Conservation (phyloP, 2,329 filamentous ascomycete species). For the Penicillium polonicum region DNA sequence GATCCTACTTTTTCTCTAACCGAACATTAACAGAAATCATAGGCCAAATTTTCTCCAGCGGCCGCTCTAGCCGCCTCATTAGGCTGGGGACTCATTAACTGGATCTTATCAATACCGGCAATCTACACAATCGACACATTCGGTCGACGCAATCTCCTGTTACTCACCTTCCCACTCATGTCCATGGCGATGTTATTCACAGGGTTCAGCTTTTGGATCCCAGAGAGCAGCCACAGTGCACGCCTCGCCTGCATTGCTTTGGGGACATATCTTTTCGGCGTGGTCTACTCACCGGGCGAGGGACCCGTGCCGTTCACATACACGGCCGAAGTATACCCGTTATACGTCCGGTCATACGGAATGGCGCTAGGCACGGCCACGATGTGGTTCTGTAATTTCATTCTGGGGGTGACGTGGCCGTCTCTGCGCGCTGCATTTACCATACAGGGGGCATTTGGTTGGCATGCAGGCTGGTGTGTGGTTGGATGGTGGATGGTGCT, state of each 20-base stretch:
- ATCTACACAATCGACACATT: conserved; percentile 68
- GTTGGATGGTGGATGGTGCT: conserved; percentile 49
- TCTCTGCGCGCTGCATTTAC: conserved; percentile 50
- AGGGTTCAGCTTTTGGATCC: conserved; percentile 55
- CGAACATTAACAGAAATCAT: not conserved
- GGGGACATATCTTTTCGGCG: conserved; percentile 46
- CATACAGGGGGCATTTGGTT: conserved; percentile 54
- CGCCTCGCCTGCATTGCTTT: conserved; percentile 44
- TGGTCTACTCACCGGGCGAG: conserved; percentile 56
- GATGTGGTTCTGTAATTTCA: conserved; percentile 59
- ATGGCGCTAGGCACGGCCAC: conserved; percentile 65
- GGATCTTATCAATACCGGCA: conserved; percentile 62
- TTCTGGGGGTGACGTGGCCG: conserved; percentile 54
- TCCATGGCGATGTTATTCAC: conserved; percentile 52
- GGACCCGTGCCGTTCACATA: conserved; percentile 67
- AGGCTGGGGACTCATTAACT: conserved; percentile 63
- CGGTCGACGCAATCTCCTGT: conserved; percentile 62
- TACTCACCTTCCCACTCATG: conserved; percentile 67
- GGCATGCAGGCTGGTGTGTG: conserved; percentile 47
- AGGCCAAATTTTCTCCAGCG: conserved; percentile 50
- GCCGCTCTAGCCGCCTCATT: conserved; percentile 58
- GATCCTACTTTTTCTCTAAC: not conserved
- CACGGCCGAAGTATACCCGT: conserved; percentile 64
- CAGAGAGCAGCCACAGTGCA: conserved; percentile 35
- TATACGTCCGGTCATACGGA: conserved; percentile 61